Base-by-base conservation (phyloP, 2,329 filamentous ascomycete genomes). In the Aspergillus sp. region DNA sequence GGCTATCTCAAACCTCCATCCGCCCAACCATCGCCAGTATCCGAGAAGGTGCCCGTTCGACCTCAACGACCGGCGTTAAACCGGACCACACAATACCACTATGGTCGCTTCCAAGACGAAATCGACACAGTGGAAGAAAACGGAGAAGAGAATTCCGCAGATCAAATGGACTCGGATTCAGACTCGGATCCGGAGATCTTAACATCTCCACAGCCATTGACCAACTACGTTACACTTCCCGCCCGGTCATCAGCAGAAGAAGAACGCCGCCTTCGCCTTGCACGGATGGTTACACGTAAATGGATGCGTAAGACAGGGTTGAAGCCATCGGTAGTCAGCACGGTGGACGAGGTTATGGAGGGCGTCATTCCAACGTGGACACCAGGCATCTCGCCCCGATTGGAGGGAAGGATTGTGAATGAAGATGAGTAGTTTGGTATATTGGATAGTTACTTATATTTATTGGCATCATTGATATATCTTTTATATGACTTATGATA, bases 301-400 rank as follows among this genome's bases (percentile, higher is more conserved):
- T 95, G 89, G 89, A 85, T 83, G 58, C 73, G 78, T 19, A 67
- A 81, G 46, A 81, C 85, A 0, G 81, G 82, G 0, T 69, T 94
- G 13, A 73, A 82, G 46, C 71, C 40, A 57, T 64, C 39, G 60
- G 71, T 37, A 1, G 44, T 58, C 8, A 77, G 79, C 46, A 57
- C 57, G 11, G 62, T 58, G 9, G 77, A 79, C 45, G 75, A 87
- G 46, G 73, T 76, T 45, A 73, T 81, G 40, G 76, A 71, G 47
- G 77, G 82, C 40, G 81, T 85, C 29, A 69, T 69, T 32, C 75
- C 78, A 2, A 77, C 84, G 51, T 95, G 89, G 88, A 91, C 88
- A 7, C 81, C 79, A 48, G 85, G 87, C 2, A 90, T 95, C 62
- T 81, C 84, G 43, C 90, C 90, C 1, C 77, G 78, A 44, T 48